phyloP scores from a whole-genome alignment of 805 yeast genomes.

The Yarrowia porcina region DNA sequence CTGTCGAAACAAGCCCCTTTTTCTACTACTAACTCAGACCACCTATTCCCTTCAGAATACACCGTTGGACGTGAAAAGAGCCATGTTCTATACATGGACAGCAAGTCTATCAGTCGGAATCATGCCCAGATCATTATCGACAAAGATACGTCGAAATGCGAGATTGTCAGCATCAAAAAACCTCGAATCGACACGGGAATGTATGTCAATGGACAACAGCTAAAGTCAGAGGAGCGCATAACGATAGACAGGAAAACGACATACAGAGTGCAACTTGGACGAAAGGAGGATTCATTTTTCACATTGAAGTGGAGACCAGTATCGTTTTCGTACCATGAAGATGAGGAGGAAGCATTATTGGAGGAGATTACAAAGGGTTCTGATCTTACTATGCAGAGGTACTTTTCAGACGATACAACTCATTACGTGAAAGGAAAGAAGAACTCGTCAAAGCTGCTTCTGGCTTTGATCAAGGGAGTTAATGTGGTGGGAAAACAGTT shows the following conservation, averaged over 20 bases:
- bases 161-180: constrained; percentile 21
- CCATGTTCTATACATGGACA: constrained; percentile 12
- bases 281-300: constrained; percentile 28
- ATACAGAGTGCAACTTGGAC: constrained; percentile 31
- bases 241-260: background rate
- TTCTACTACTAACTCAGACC: constrained; percentile 19
- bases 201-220: background rate
- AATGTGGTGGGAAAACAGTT: constrained; percentile 37
- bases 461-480: constrained; percentile 37
- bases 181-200: constrained; percentile 16
- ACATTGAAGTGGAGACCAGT: constrained; percentile 33
- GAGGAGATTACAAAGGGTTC: background rate
- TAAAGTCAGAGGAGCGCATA: background rate
- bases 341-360: constrained; percentile 30
- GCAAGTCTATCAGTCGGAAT: constrained; percentile 21
- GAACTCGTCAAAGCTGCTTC: constrained; percentile 36
- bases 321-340: constrained; percentile 31
- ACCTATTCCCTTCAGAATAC: constrained; percentile 8
- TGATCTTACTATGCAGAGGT: constrained; percentile 36
- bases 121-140: constrained; percentile 2
- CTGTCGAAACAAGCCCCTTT: too few relatives aligned
- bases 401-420: constrained; percentile 33
- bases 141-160: constrained; percentile 13
- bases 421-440: constrained; percentile 33
- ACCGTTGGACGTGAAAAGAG: constrained; percentile 6